A percentile compares a stretch with the other conserved stretches of the same genome.
phyloP scores from a whole-genome alignment of 805 yeast genomes.

The Debaryomyces hansenii region DNA sequence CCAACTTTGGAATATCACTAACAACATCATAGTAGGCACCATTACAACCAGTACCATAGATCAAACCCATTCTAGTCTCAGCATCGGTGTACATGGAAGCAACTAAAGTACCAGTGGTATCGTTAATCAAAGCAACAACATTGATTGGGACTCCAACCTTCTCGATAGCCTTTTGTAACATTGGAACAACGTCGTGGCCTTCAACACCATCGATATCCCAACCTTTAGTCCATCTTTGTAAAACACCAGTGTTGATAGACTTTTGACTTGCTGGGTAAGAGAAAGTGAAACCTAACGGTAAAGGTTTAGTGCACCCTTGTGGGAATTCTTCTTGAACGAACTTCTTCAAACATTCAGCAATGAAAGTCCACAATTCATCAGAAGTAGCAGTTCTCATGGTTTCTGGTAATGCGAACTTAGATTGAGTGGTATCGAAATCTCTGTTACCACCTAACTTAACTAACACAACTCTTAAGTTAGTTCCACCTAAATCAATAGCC shows the following conservation, averaged over 20 bases:
- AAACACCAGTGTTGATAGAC: slow-evolving; percentile 79
- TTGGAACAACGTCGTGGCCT: slow-evolving; percentile 90
- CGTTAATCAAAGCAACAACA: slow-evolving; percentile 92
- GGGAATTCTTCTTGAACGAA: slow-evolving; percentile 71
- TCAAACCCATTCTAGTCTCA: slow-evolving; percentile 88
- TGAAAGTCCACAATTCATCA: slow-evolving; percentile 80
- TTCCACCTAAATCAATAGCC: slow-evolving; percentile 97
- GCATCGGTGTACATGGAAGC: slow-evolving; percentile 93
- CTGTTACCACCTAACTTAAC: slow-evolving; percentile 82
- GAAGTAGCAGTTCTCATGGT: slow-evolving; percentile 74
- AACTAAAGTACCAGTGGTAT: slow-evolving; percentile 95
- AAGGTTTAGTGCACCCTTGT: slow-evolving; percentile 57
- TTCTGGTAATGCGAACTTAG: slow-evolving; percentile 79
- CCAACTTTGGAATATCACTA: slow-evolving; percentile 74
- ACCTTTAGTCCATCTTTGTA: slow-evolving; percentile 98
- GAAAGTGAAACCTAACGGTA: slow-evolving; percentile 93
- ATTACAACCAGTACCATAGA: slow-evolving; percentile 96
- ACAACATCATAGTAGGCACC: slow-evolving; percentile 91
- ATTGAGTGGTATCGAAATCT: slow-evolving; percentile 81
- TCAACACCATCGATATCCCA: slow-evolving; percentile 92
- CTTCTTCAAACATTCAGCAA: slow-evolving; percentile 74
- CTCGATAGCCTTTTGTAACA: slow-evolving; percentile 77
- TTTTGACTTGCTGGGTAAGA: slow-evolving; percentile 86
- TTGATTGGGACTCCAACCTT: slow-evolving; percentile 69
- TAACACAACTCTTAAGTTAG: slow-evolving; percentile 89